phyloP scores from a whole-genome alignment of 306 rosid genomes.

The Inga oerstediana region DNA sequence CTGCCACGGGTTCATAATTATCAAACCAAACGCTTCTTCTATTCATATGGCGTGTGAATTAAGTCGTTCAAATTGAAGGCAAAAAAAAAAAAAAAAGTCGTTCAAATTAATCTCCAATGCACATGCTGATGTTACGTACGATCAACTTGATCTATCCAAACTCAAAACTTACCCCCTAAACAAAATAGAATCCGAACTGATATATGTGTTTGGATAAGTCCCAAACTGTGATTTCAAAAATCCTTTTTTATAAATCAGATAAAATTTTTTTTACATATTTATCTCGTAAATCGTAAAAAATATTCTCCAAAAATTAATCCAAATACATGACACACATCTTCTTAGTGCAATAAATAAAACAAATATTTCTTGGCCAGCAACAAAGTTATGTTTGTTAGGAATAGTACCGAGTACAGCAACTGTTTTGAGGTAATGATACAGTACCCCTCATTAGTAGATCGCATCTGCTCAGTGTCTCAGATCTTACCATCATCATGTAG shows the following conservation, averaged over 20 bases:
- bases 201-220: neutral
- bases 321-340: neutral
- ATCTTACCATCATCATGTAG: conserved; percentile 26
- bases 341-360: conserved; percentile 7
- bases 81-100: neutral
- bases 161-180: neutral
- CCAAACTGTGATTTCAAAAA: no score
- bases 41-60: neutral
- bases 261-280: no score
- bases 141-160: neutral
- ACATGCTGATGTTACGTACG: neutral
- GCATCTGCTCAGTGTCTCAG: conserved; percentile 15
- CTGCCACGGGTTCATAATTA: conserved; percentile 27
- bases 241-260: no score
- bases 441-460: conserved; percentile 28
- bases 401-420: conserved; percentile 11
- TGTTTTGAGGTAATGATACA: conserved; percentile 29
- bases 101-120: neutral
- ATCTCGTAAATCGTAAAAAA: no score
- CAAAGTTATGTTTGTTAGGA: conserved; percentile 18
- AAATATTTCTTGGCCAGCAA: neutral
- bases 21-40: neutral
- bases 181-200: neutral
- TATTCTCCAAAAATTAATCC: no score
- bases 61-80: neutral